A percentile compares a stretch with the other conserved stretches of the same genome.
phyloP scores from a whole-genome alignment of 768 basidiomycete genomes.

The Suillus subaureus region DNA sequence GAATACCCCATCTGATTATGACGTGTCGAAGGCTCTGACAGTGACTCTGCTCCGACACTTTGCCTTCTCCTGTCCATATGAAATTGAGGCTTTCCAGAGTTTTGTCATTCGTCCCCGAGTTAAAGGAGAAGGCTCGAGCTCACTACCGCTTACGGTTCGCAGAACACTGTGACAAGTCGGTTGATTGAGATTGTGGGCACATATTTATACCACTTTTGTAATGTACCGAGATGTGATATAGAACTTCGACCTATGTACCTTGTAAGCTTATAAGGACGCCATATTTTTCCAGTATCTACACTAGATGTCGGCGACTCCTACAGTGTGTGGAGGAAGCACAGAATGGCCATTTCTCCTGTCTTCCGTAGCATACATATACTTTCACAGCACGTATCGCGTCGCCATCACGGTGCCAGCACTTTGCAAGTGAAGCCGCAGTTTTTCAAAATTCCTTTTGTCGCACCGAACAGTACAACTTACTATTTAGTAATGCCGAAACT shows the following conservation, averaged over 20 bases:
- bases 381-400: background rate
- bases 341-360: background rate
- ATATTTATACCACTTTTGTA: background rate
- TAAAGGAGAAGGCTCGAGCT: slow-evolving; percentile 52
- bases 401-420: background rate
- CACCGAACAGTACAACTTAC: background rate
- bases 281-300: background rate
- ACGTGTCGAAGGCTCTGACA: slow-evolving; percentile 37
- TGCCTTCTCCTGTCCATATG: slow-evolving; percentile 48
- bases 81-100: slow-evolving; percentile 66
- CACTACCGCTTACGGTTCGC: slow-evolving; percentile 55
- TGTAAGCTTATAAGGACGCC: background rate
- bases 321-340: background rate
- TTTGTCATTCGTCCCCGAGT: slow-evolving; percentile 66
- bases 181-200: background rate
- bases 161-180: slow-evolving; percentile 19
- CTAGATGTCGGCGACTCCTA: background rate
- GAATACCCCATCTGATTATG: background rate
- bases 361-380: background rate
- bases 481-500: background rate
- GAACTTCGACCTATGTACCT: background rate
- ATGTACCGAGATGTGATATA: background rate
- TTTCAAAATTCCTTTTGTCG: background rate
- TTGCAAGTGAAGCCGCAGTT: background rate
- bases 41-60: slow-evolving; percentile 57